These are phyloP conservation scores for Gypsophila paniculata DNA, from an alignment of 179 eudicot species.

Conservation along the genomic window DNA sequence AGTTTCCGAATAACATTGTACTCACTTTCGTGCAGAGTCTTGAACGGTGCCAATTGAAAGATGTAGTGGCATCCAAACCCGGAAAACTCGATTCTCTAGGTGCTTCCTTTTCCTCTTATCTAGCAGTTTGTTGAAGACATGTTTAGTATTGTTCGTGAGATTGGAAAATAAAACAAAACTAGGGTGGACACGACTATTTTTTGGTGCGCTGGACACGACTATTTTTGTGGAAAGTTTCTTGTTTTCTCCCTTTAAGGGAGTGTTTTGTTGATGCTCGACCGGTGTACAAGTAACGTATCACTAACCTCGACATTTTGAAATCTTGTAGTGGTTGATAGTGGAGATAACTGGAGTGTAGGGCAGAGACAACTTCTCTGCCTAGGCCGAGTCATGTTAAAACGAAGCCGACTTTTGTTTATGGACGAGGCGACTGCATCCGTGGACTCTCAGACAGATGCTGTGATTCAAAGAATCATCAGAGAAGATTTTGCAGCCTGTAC, in stretches of 20 bases:
- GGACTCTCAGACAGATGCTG: slow-evolving; percentile 88
- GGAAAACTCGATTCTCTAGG: slow-evolving; percentile 85
- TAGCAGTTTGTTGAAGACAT: neutral
- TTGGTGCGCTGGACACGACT: too few relatives aligned
- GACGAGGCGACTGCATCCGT: slow-evolving; percentile 98
- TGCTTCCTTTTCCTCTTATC: slow-evolving; percentile 15
- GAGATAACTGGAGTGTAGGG: slow-evolving; percentile 97
- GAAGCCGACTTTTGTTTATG: slow-evolving; percentile 74
- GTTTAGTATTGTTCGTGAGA: too few relatives aligned
- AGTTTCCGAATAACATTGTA: neutral
- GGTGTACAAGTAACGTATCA: too few relatives aligned
- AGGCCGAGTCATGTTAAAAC: slow-evolving; percentile 85
- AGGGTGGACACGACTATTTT: too few relatives aligned
- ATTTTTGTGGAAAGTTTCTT: too few relatives aligned
- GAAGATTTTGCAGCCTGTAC: slow-evolving; percentile 87
- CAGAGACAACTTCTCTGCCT: slow-evolving; percentile 90
- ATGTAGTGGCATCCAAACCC: slow-evolving; percentile 75
- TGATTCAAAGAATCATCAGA: slow-evolving; percentile 76
- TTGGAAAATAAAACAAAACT: too few relatives aligned
- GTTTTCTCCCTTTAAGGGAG: neutral
- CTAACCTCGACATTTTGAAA: neutral
- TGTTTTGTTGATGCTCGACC: neutral
- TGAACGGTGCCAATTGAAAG: slow-evolving; percentile 87
- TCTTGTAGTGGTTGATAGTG: slow-evolving; percentile 61
- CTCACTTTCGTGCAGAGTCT: slow-evolving; percentile 53